Conservation (phyloP, 2,329 filamentous ascomycete species). For the Didymella exigua region DNA sequence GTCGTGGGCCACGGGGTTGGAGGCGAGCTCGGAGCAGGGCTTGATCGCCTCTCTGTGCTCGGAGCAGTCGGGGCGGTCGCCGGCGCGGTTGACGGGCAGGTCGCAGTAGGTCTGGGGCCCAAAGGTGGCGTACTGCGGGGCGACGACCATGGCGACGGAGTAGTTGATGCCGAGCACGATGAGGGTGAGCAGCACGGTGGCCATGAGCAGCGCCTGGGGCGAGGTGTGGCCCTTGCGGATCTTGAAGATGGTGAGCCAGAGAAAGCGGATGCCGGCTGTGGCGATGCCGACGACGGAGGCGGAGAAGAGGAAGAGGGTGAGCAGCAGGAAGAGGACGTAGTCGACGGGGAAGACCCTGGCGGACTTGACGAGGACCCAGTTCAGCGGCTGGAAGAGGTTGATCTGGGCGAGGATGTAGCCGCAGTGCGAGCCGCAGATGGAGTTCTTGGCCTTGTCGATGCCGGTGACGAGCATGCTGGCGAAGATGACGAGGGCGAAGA, state of each 20-base stretch:
- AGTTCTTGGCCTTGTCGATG: slow-evolving; percentile 96
- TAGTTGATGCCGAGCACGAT: slow-evolving; percentile 94
- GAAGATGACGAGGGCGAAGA: slow-evolving; percentile 78
- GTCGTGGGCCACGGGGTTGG: slow-evolving; percentile 71
- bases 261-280: slow-evolving; percentile 87
- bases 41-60: slow-evolving; percentile 73
- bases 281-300: slow-evolving; percentile 87
- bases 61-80: slow-evolving; percentile 76
- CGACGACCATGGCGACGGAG: slow-evolving; percentile 88
- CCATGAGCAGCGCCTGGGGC: slow-evolving; percentile 88
- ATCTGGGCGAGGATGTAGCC: slow-evolving; percentile 89
- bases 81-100: slow-evolving; percentile 65
- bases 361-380: slow-evolving; percentile 83
- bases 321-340: slow-evolving; percentile 83
- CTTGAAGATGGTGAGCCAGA: slow-evolving; percentile 92
- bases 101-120: slow-evolving; percentile 95
- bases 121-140: slow-evolving; percentile 92
- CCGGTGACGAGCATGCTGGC: slow-evolving; percentile 92
- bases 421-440: slow-evolving; percentile 85
- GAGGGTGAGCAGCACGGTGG: slow-evolving; percentile 87
- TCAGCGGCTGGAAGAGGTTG: slow-evolving; percentile 93
- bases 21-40: slow-evolving; percentile 78
- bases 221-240: slow-evolving; percentile 88
- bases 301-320: slow-evolving; percentile 87
- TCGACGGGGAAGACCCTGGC: slow-evolving; percentile 88